Conservation (phyloP, 2,329 filamentous ascomycete genomes). For the Neonectria ditissima region DNA sequence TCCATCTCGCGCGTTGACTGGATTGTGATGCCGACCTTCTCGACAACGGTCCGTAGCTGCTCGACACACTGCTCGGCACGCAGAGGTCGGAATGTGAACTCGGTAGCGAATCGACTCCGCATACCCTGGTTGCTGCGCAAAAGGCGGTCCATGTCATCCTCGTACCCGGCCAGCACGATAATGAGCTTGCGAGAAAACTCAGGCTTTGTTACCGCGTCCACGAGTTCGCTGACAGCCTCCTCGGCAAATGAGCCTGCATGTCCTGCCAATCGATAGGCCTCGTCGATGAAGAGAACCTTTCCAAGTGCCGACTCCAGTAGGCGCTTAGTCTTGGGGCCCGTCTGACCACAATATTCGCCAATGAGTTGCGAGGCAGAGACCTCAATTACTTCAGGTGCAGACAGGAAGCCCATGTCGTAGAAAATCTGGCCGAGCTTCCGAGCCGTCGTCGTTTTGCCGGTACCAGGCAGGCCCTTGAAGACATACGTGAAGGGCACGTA, state of each 20-base stretch:
- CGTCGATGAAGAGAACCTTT: constrained; percentile 77
- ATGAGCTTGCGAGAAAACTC: constrained; percentile 70
- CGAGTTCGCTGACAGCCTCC: constrained; percentile 64
- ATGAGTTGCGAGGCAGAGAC: constrained; percentile 76
- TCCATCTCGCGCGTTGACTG: constrained; percentile 42
- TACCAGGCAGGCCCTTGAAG: constrained; percentile 74
- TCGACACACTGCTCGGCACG: constrained; percentile 57
- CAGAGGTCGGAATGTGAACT: constrained; percentile 66
- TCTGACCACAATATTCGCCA: constrained; percentile 76
- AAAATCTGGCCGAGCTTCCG: constrained; percentile 78
- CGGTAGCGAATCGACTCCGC: constrained; percentile 72
- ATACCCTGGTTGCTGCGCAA: constrained; percentile 72
- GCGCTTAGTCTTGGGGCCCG: constrained; percentile 72
- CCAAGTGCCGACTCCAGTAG: constrained; percentile 72
- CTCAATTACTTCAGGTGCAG: constrained; percentile 70
- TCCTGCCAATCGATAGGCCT: constrained; percentile 71
- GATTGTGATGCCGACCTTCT: constrained; percentile 46
- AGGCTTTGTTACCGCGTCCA: constrained; percentile 64
- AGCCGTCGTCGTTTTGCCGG: constrained; percentile 79
- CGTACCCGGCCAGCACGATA: constrained; percentile 76
- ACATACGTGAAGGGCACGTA: constrained; percentile 74
- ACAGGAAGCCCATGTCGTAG: constrained; percentile 78
- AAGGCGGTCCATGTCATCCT: constrained; percentile 72
- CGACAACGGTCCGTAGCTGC: constrained; percentile 56
- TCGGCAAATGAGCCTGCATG: constrained; percentile 67